Evolutionary conservation across 140 eudicot species (phyloP).

Genomic region (Flaveria floridana): DNA sequence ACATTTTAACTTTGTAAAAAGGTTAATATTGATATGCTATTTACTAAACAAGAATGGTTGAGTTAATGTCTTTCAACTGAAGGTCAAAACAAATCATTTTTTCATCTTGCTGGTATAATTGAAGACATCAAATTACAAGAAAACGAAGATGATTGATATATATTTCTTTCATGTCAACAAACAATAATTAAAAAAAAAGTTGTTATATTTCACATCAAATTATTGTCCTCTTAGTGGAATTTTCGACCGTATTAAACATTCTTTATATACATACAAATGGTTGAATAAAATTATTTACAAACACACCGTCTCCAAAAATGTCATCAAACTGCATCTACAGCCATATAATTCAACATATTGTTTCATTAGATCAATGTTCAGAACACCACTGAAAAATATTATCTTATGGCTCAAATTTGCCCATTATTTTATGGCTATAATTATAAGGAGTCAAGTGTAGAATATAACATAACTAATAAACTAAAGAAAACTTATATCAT

Average conservation of each 20-base stretch:
- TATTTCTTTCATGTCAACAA: background rate
- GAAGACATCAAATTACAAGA: too few relatives aligned
- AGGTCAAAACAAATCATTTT: too few relatives aligned
- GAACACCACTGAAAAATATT: background rate
- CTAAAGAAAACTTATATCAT: background rate
- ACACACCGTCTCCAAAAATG: background rate
- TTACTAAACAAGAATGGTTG: too few relatives aligned
- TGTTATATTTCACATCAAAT: conserved; percentile 13
- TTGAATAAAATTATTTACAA: background rate
- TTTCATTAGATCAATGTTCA: background rate
- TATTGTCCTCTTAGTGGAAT: background rate
- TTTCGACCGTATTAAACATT: conserved; percentile 8
- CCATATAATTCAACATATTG: background rate
- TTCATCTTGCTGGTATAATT: too few relatives aligned
- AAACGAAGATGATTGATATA: too few relatives aligned
- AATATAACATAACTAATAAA: background rate
- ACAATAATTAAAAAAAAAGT: background rate
- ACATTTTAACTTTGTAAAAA: too few relatives aligned
- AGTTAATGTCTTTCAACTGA: too few relatives aligned
- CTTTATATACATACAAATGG: background rate
- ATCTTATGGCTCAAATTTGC: background rate
- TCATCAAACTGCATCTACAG: background rate
- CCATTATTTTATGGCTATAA: conserved; percentile 4
- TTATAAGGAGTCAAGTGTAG: background rate
- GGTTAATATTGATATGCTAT: too few relatives aligned